Evolutionary conservation across 768 basidiomycete species (phyloP).

Genomic region (Xerocomellus intermedius): DNA sequence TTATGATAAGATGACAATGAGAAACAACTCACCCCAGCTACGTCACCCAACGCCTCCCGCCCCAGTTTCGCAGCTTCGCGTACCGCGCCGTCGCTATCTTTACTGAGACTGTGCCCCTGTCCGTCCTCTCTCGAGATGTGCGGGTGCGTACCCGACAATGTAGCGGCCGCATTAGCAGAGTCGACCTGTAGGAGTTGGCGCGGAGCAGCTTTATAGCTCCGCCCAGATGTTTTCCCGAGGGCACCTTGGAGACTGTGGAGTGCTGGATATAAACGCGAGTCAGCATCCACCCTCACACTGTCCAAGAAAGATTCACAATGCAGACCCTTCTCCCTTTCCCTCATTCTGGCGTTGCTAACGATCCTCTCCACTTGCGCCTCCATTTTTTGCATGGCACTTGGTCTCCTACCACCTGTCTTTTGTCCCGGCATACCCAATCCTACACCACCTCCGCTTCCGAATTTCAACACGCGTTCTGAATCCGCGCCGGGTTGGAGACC

Average conservation of each 20-base stretch:
- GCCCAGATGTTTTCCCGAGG: conserved; percentile 88
- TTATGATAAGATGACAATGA: background rate
- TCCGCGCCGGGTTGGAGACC: conserved; percentile 64
- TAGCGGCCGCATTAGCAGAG: conserved; percentile 38
- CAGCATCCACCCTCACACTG: background rate
- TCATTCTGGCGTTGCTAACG: conserved; percentile 83
- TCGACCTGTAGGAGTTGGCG: conserved; percentile 93
- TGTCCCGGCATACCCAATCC: conserved; percentile 52
- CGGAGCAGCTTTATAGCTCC: conserved; percentile 96
- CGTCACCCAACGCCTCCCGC: conserved; percentile 65
- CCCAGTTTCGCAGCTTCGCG: conserved; percentile 75
- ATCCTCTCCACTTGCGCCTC: conserved; percentile 95
- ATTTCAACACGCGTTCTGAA: conserved; percentile 75
- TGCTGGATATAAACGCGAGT: conserved; percentile 39
- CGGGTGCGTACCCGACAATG: conserved; percentile 41
- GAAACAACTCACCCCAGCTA: conserved; percentile 44
- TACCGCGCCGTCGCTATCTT: conserved; percentile 54
- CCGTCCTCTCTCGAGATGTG: conserved; percentile 56
- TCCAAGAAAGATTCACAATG: conserved; percentile 41
- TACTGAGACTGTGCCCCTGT: conserved; percentile 19
- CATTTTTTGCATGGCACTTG: conserved; percentile 90
- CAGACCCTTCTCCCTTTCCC: conserved; percentile 81
- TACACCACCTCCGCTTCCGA: conserved; percentile 84
- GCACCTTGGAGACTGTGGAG: conserved; percentile 86
- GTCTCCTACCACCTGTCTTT: conserved; percentile 65